Evolutionary conservation across 345 rosid species (phyloP), one percentile per base, ranked within the genome.

Genomic region (Melaleuca quinquenervia): DNA sequence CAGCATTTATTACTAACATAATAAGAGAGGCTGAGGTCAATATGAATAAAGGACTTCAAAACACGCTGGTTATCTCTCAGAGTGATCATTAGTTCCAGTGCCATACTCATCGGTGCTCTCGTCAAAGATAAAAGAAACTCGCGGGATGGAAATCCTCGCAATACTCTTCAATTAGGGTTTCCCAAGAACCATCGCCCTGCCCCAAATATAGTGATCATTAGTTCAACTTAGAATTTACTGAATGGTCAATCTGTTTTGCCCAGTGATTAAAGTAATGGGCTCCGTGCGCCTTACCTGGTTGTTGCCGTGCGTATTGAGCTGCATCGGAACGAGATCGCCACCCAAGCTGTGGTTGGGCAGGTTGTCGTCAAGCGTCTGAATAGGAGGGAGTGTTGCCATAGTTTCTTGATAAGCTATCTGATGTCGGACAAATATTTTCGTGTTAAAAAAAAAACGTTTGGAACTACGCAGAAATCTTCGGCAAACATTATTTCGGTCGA

Each of bases 371-470:
- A 64, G 76, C 22, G 0, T 16, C 44, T 29, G 22, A 7, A 64
- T 15, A 2, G 21, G 76, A 15, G 0, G 22, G 76, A 64, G 76
- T 15, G 76, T 16, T 64, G 16, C 76, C 76, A 1, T 11, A 0
- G 45, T 64, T 8, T 11, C 76, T 16, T 64, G 12, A 5, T 7
- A 32, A 6, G 20, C 13, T 15, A 18, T 14, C 76, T 64, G 76
- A 16, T 1, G 18, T 32, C 12, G 44, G 45, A 32, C 12, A 0
- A 29, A 64, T 27, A 3, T 3, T 0, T 1, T 1, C 22, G 18
- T 64, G 45, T 64, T 64, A 29, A 36, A 16, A 64, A 64, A 16
- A 41, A n/a, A n/a, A n/a, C n/a, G 21, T 15, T 11, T 32, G 6
- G 22, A 64, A 32, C 45, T 8, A 29, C 22, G 15, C 22, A 22